Evolutionary conservation across 2,329 filamentous ascomycete species (phyloP), one percentile per base, ranked within the genome.

Genomic region (Xylaria sp.): DNA sequence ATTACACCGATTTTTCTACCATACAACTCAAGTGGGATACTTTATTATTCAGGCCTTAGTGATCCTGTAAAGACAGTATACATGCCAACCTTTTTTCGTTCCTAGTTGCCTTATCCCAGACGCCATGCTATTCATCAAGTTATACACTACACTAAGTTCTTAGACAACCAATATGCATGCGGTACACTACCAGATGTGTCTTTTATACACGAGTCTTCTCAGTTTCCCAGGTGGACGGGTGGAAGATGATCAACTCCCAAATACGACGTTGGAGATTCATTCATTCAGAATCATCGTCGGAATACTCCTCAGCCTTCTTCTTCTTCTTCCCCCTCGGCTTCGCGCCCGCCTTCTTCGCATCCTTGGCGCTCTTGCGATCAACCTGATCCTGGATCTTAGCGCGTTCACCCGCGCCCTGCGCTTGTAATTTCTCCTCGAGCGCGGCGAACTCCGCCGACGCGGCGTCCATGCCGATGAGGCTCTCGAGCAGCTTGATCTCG

Each of bases 401-500:
- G 62, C 96, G 85, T 81, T 97, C 93, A 10, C 82, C 83, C 21
- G 84, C 85, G 0, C 96, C 96, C 76, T 88, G 84, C 44, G 86
- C 88, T 66, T 91, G 86, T 72, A 98, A 79, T 59, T 88, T 84
- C 66, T 81, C 79, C 72, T 93, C 93, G 61, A 93, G 81, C 13
- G 83, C 79, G 73, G 81, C 83, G 78, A 98, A 98, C 74, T 92
- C 90, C 9, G 90, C 85, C n/a, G 88, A 84, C 42, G 93, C 91
- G 0, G 88, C 79, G 78, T 98, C 92, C 88, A 94, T 93, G 8
- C 91, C 95, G 48, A 98, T 91, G 60, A 99, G 84, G 54, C 90
- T 90, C 81, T 99, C 96, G 5, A 99, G 86, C 71, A 98, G 84
- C 83, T 98, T 98, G 81, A 99, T 98, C 82, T 99, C 96, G 54